A percentile compares a stretch with the other conserved stretches of the same genome.
Evolutionary conservation across 192 early-diverging fungal species (phyloP).

Genomic region (Podila epigama): DNA sequence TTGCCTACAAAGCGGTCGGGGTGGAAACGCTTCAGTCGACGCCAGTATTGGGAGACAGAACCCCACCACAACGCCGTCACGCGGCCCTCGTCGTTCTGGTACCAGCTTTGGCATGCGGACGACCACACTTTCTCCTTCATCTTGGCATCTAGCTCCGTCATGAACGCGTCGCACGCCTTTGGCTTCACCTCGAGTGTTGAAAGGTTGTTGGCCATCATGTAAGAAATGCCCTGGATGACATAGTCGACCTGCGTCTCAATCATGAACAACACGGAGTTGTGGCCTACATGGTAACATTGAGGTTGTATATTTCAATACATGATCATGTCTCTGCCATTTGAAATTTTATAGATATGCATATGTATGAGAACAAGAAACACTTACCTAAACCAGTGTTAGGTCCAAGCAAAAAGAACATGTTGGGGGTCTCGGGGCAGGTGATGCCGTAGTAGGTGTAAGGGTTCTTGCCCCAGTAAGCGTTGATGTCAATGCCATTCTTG

Average conservation of each 20-base stretch:
- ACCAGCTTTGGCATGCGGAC: constrained; percentile 59
- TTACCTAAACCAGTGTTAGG: constrained; percentile 57
- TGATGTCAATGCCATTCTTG: constrained; percentile 25
- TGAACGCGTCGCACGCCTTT: constrained; percentile 38
- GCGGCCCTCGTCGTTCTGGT: constrained; percentile 52
- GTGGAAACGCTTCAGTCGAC: constrained; percentile 25
- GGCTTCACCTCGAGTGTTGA: constrained; percentile 41
- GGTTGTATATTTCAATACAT: neutral
- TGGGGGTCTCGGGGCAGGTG: constrained; percentile 55
- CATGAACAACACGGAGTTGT: constrained; percentile 59
- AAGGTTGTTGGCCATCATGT: constrained; percentile 53
- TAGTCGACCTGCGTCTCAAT: constrained; percentile 62
- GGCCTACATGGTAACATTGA: constrained; percentile 14
- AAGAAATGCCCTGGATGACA: constrained; percentile 46
- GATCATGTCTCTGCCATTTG: neutral
- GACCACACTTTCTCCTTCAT: constrained; percentile 57
- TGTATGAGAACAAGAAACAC: neutral
- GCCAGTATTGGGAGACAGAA: constrained; percentile 34
- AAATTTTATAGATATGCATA: neutral
- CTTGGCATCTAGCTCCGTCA: constrained; percentile 35
- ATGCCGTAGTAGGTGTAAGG: constrained; percentile 55
- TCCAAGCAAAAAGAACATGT: constrained; percentile 62
- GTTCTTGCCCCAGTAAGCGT: constrained; percentile 48
- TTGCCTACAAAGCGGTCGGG: constrained; percentile 8
- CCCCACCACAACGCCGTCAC: constrained; percentile 48